Base-by-base conservation (phyloP, 2,329 filamentous ascomycete species). In the Hymenoscyphus linearis region DNA sequence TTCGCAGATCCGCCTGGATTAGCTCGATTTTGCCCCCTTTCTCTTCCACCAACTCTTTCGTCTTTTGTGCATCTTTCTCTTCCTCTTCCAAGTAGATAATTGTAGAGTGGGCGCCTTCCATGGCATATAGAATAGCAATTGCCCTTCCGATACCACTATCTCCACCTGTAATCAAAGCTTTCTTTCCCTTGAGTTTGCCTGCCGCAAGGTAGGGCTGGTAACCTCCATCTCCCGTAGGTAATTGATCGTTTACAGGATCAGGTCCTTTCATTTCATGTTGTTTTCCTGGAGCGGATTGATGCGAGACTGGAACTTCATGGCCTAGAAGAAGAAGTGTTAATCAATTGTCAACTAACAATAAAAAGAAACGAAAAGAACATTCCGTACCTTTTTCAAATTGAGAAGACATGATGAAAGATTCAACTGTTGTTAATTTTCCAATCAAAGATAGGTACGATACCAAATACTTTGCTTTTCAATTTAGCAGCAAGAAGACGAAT, bases 61-160 rank as follows among this genome's bases (percentile, higher is more conserved):
- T 93, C 66, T 90, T 82, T 67, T 88, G 80, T 0, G 90, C 90
- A 68, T 93, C 91, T 53, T 84, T 77, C 72, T 93, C 85, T 74
- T 96, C 91, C 36, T 89, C 83, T 0, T 87, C 85, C 0, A 92
- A 79, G 69, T 95, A 91, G 3, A 84, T 83, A 66, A 95, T 91
- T 61, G 89, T 79, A 57, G 82, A 84, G 64, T 89, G 85, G 14
- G 89, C 89, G 5, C 90, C 91, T 74, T 95, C 91, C 81, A 91
- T 88, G 44, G 90, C 90, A 68, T 88, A 95, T 0, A 95, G 79
- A 16, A 93, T 81, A 1, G 90, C 89, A 1, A 87, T 84, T 1
- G 90, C 86, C 40, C 89, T 85, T 6, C 90, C 89, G 65, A 95
- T 93, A 1, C 90, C 90, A 6, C 84, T 87, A 74, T 93, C 90